Conservation (phyloP, 768 basidiomycete genomes). For the Boletellus emodensis region DNA sequence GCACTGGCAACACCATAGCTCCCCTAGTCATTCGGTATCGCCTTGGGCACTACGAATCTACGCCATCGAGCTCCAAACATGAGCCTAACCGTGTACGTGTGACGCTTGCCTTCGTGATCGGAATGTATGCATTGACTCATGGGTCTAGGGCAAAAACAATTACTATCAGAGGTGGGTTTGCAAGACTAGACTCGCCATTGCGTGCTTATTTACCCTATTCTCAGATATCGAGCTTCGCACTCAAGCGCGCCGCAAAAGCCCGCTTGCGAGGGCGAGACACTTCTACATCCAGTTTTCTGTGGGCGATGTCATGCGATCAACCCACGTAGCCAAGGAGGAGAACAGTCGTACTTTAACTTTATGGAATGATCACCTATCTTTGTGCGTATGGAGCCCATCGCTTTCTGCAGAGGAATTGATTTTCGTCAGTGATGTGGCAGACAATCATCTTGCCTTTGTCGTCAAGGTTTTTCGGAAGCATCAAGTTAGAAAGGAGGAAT, state of each 20-base stretch:
- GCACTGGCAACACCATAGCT: too few species aligned
- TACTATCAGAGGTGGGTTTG: background rate
- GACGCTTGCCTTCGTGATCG: background rate
- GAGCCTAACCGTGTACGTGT: background rate
- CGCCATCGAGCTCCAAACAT: background rate
- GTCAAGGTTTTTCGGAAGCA: background rate
- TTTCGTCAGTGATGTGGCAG: background rate
- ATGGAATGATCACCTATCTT: background rate
- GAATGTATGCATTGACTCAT: background rate
- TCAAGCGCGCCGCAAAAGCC: background rate
- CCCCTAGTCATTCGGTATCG: too few species aligned
- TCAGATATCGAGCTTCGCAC: constrained; percentile 6
- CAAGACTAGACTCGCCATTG: background rate
- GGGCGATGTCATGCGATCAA: background rate
- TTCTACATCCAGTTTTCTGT: background rate
- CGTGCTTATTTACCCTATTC: background rate
- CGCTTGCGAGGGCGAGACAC: background rate
- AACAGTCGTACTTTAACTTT: too few species aligned
- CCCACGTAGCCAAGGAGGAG: background rate
- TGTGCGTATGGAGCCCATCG: too few species aligned
- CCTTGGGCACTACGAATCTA: background rate
- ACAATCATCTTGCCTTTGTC: background rate
- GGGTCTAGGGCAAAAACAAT: background rate
- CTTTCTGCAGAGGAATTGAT: too few species aligned
- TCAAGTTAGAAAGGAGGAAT: background rate